Percentiles rank a stretch among this genome's conserved stretches.
Conservation (phyloP, 306 rosid species). For the Ziziphus jujuba region DNA sequence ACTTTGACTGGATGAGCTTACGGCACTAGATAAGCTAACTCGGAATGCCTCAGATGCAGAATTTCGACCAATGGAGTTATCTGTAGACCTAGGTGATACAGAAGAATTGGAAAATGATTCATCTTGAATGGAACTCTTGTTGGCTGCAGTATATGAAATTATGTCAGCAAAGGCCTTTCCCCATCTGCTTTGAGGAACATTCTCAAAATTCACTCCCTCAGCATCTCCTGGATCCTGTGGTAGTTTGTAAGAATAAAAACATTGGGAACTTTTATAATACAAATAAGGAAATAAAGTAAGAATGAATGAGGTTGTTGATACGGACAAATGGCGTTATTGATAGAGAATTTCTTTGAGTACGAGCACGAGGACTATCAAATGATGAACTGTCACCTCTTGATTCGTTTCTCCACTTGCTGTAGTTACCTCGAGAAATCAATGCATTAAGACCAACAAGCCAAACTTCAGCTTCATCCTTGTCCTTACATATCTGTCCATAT, state of each 20-base stretch:
- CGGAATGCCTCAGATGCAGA: constrained; percentile 73
- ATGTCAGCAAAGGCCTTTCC: constrained; percentile 84
- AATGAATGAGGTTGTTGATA: constrained; percentile 23
- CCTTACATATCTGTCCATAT: constrained; percentile 86
- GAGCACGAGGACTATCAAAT: constrained; percentile 58
- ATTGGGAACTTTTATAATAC: constrained; percentile 18
- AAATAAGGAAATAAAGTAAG: not conserved
- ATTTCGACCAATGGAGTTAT: constrained; percentile 66
- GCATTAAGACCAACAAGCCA: constrained; percentile 98
- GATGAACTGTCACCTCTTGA: constrained; percentile 51
- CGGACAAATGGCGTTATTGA: constrained; percentile 64
- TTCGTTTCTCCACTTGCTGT: constrained; percentile 51
- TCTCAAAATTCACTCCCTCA: constrained; percentile 44
- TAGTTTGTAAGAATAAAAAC: constrained; percentile 19
- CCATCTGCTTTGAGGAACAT: constrained; percentile 49
- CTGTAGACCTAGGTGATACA: constrained; percentile 52
- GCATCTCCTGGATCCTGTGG: constrained; percentile 72
- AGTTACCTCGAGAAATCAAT: constrained; percentile 57
- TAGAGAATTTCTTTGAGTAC: constrained; percentile 58
- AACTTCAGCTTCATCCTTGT: constrained; percentile 96
- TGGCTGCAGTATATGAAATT: constrained; percentile 54
- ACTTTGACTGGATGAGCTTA: constrained; percentile 95
- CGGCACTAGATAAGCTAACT: constrained; percentile 88
- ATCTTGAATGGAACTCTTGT: constrained; percentile 45
- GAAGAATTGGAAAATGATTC: constrained; percentile 55